Conservation (phyloP, 768 basidiomycete species). For the Fomitopsis pulvina region DNA sequence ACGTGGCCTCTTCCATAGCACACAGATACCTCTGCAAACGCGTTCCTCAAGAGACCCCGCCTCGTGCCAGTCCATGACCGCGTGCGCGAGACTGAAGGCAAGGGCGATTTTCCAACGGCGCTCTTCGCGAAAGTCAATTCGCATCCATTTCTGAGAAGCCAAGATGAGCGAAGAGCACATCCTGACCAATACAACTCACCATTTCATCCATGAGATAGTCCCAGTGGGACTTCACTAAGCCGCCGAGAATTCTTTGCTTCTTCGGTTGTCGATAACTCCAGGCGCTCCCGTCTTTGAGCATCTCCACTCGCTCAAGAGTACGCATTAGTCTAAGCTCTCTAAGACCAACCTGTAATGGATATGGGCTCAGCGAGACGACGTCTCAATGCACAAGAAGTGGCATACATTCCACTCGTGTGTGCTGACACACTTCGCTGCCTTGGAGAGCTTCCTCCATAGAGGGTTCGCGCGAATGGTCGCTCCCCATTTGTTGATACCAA, state of each 20-base stretch:
- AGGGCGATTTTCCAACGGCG: constrained; percentile 84
- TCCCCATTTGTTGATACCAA: constrained; percentile 47
- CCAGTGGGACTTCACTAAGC: constrained; percentile 81
- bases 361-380: constrained; percentile 4
- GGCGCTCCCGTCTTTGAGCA: constrained; percentile 66
- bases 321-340: constrained; percentile 72
- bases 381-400: constrained; percentile 4
- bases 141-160: constrained; percentile 83
- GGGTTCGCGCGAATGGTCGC: constrained; percentile 75
- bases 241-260: constrained; percentile 78
- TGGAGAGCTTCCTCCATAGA: constrained; percentile 58
- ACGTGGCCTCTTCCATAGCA: constrained; percentile 53
- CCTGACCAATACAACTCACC: constrained; percentile 40
- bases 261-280: constrained; percentile 97
- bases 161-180: background rate
- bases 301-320: constrained; percentile 80
- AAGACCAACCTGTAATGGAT: constrained; percentile 57
- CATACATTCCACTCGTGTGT: constrained; percentile 81
- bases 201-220: constrained; percentile 96
- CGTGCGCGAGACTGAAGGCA: constrained; percentile 75
- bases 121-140: constrained; percentile 91
- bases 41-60: constrained; percentile 61
- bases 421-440: constrained; percentile 70
- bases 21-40: constrained; percentile 56
- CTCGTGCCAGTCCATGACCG: constrained; percentile 85